phyloP scores from a whole-genome alignment of 2,329 filamentous ascomycete species.

The Calcarisporium arbuscula region DNA sequence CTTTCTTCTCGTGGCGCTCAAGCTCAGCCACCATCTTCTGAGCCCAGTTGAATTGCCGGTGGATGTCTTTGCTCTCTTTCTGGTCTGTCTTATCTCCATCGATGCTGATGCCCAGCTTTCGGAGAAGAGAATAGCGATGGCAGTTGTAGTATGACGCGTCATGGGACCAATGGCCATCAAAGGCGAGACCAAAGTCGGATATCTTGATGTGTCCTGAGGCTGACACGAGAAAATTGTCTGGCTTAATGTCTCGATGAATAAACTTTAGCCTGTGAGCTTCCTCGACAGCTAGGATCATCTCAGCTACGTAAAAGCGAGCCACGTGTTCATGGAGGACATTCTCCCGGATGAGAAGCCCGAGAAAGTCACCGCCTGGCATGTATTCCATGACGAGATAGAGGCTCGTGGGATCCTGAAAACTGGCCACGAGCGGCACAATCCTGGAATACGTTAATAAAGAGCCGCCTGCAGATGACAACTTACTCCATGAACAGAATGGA shows the following conservation, averaged over 20 bases:
- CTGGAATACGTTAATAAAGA: conserved; percentile 24
- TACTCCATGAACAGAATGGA: no score
- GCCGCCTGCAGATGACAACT: neutral
- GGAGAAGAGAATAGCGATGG: conserved; percentile 71
- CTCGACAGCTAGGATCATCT: conserved; percentile 94
- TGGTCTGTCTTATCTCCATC: conserved; percentile 68
- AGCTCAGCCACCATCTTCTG: conserved; percentile 23
- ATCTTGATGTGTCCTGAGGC: conserved; percentile 88
- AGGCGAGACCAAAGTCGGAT: conserved; percentile 91
- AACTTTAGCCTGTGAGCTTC: conserved; percentile 82
- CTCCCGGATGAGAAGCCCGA: conserved; percentile 78
- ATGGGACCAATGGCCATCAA: conserved; percentile 92
- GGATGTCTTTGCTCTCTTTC: conserved; percentile 38
- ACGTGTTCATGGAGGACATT: conserved; percentile 74
- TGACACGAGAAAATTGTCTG: conserved; percentile 92
- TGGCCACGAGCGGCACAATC: conserved; percentile 82
- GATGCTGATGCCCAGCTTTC: conserved; percentile 68
- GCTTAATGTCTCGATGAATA: conserved; percentile 95
- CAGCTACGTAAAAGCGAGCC: conserved; percentile 81
- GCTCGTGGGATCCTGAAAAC: conserved; percentile 79
- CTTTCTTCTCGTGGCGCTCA: conserved; percentile 26
- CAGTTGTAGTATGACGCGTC: conserved; percentile 81
- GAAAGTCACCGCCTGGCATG: conserved; percentile 93
- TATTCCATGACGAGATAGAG: conserved; percentile 97
- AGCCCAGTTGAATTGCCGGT: conserved; percentile 26